Evolutionary conservation across 352 stramenopile genomes (phyloP).

Genomic region (Globisporangium takayamanum): DNA sequence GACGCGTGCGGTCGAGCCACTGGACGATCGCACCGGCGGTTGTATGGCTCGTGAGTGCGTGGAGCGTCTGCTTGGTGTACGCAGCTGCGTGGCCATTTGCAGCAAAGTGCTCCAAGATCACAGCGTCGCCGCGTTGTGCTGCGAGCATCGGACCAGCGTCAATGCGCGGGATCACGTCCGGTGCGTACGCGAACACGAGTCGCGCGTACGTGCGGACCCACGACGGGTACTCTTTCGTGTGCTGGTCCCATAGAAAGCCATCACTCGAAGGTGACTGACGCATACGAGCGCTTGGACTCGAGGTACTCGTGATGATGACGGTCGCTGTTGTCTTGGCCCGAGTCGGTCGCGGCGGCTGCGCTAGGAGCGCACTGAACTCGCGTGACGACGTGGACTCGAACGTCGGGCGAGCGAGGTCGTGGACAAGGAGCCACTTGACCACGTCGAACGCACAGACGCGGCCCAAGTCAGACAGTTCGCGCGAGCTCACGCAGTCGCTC

Average conservation of each 20-base stretch:
- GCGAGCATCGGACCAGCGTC: conserved; percentile 28
- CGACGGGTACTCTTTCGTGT: conserved; percentile 19
- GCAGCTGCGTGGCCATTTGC: conserved; percentile 21
- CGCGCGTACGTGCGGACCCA: conserved; percentile 23
- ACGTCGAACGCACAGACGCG: conserved; percentile 16
- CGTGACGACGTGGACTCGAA: conserved; percentile 8
- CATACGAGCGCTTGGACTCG: not conserved
- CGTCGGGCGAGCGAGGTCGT: conserved; percentile 7
- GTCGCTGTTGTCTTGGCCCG: conserved; percentile 7
- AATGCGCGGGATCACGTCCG: conserved; percentile 15
- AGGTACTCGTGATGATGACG: conserved; percentile 2
- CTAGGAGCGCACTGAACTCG: conserved; percentile 7
- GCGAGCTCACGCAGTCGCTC: conserved; percentile 17
- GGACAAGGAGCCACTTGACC: conserved; percentile 27
- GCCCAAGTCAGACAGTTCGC: conserved; percentile 21
- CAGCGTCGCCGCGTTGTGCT: conserved; percentile 25
- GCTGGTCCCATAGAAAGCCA: conserved; percentile 26
- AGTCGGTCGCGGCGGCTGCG: conserved; percentile 2
- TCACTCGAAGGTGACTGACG: not conserved
- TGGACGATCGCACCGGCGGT: conserved; percentile 24
- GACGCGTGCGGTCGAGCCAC: conserved; percentile 22
- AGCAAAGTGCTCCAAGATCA: conserved; percentile 20
- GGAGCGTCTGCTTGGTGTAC: conserved; percentile 27
- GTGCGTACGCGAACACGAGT: conserved; percentile 18
- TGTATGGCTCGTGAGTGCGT: conserved; percentile 25